Evolutionary conservation across 176 grass and related monocot genomes (phyloP).

Genomic region (Metroxylon sagu): DNA sequence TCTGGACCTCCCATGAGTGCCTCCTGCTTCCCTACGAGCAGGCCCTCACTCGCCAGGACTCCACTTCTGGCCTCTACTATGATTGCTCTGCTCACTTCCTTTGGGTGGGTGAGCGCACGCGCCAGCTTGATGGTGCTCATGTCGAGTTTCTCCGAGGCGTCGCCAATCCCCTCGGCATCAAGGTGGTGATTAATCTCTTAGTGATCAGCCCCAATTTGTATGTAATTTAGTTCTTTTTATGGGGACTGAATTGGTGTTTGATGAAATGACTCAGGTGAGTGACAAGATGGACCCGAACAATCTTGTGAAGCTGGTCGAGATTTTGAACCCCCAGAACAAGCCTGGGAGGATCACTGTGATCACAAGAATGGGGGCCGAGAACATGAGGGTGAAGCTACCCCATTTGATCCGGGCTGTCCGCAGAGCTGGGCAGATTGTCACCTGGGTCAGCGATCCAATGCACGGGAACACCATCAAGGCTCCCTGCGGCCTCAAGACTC

Average conservation of each 20-base stretch:
- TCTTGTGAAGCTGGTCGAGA: conserved; percentile 84
- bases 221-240: not conserved
- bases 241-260: not conserved
- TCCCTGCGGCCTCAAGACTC: conserved; percentile 87
- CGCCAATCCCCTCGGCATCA: conserved; percentile 84
- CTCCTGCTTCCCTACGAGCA: conserved; percentile 88
- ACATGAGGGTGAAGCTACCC: conserved; percentile 89
- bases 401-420: conserved; percentile 79
- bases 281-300: conserved; percentile 90
- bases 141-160: conserved; percentile 80
- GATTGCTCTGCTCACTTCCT: conserved; percentile 93
- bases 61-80: conserved; percentile 62
- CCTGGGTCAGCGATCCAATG: conserved; percentile 94
- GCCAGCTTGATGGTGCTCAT: conserved; percentile 87
- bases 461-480: conserved; percentile 97
- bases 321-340: conserved; percentile 72
- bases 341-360: conserved; percentile 84
- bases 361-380: conserved; percentile 85
- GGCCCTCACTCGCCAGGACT: conserved; percentile 76
- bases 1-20: conserved; percentile 94
- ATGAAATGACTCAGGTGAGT: conserved; percentile 44
- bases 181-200: conserved; percentile 37
- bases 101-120: conserved; percentile 85
- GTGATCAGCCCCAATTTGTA: not conserved
- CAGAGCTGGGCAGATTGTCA: conserved; percentile 77